phyloP scores from a whole-genome alignment of 495 filamentous ascomycete species.

The Hypoxylon subgilvum region DNA sequence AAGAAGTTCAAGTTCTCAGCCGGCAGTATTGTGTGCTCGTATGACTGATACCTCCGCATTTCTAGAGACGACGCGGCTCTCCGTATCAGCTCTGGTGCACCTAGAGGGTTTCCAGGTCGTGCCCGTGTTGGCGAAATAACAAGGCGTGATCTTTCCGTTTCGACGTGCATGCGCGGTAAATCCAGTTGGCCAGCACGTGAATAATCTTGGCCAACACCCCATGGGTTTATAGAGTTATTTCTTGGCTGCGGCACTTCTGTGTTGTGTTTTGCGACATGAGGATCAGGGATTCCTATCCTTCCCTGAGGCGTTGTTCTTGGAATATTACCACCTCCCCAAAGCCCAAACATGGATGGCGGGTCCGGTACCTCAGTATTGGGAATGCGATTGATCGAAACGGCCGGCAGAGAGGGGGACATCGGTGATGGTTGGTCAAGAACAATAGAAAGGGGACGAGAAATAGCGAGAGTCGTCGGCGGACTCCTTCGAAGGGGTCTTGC shows the following conservation, averaged over 20 bases:
- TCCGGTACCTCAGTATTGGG: constrained; percentile 30
- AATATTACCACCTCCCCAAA: constrained; percentile 26
- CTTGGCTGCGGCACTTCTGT: neutral
- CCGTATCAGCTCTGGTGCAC: constrained; percentile 16
- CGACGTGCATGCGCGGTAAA: neutral
- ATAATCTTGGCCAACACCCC: neutral
- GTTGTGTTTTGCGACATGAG: constrained; percentile 2
- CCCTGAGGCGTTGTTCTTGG: constrained; percentile 11
- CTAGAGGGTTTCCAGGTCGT: neutral
- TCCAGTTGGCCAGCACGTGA: constrained; percentile 5
- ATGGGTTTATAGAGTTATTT: neutral
- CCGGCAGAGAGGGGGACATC: constrained; percentile 25
- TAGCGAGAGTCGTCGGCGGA: constrained; percentile 49
- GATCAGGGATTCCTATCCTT: constrained; percentile 15
- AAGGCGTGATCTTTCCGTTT: constrained; percentile 9
- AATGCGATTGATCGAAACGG: neutral
- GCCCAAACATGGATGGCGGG: constrained; percentile 37
- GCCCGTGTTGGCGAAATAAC: neutral
- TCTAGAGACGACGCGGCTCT: constrained; percentile 38
- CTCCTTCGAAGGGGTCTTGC: constrained; percentile 43
- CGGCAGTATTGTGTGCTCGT: constrained; percentile 15
- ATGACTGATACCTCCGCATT: constrained; percentile 25
- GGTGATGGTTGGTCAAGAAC: constrained; percentile 58
- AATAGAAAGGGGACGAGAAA: constrained; percentile 55
- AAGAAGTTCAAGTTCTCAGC: constrained; percentile 14